These are phyloP conservation scores for Candida manassasensis DNA, from an alignment of 805 yeast species.

Conservation along the genomic window DNA sequence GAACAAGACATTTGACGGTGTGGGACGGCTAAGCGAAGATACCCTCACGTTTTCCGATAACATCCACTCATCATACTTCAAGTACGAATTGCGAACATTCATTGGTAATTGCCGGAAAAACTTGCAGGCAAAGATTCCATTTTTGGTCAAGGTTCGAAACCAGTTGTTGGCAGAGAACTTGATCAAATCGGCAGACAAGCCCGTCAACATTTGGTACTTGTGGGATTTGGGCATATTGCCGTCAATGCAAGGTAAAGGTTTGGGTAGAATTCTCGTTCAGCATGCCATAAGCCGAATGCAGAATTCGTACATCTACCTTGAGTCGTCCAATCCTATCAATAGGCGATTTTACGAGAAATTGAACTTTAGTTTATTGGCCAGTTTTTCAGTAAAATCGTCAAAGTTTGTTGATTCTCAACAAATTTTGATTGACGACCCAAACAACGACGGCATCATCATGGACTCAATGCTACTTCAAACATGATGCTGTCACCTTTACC, in stretches of 20 bases:
- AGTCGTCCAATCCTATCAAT: slow-evolving; percentile 53
- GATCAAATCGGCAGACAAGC: slow-evolving; percentile 20
- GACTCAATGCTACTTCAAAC: slow-evolving; percentile 8
- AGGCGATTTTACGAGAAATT: slow-evolving; percentile 49
- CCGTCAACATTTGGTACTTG: slow-evolving; percentile 46
- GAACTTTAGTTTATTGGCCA: slow-evolving; percentile 40
- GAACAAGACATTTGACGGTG: slow-evolving; percentile 18
- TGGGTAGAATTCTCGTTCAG: slow-evolving; percentile 48
- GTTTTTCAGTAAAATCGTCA: slow-evolving; percentile 15
- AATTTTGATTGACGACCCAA: slow-evolving; percentile 6
- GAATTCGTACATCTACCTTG: slow-evolving; percentile 41
- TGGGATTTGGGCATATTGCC: slow-evolving; percentile 57
- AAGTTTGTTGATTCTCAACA: slow-evolving; percentile 6
- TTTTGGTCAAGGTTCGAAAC: slow-evolving; percentile 40
- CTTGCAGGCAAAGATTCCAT: slow-evolving; percentile 46
- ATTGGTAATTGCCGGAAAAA: slow-evolving; percentile 43
- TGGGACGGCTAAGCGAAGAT: slow-evolving; percentile 7
- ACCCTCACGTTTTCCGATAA: slow-evolving; percentile 18
- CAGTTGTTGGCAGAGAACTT: slow-evolving; percentile 39
- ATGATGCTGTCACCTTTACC: neutral
- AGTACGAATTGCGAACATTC: slow-evolving; percentile 33
- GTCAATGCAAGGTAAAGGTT: slow-evolving; percentile 54
- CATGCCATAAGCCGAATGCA: slow-evolving; percentile 35
- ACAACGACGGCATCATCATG: slow-evolving; percentile 9
- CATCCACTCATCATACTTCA: slow-evolving; percentile 29